A percentile compares a stretch with the other conserved stretches of the same genome.
Evolutionary conservation across 1,139 yeast species (phyloP).

Genomic region (Nakaseomyces bracarensis): DNA sequence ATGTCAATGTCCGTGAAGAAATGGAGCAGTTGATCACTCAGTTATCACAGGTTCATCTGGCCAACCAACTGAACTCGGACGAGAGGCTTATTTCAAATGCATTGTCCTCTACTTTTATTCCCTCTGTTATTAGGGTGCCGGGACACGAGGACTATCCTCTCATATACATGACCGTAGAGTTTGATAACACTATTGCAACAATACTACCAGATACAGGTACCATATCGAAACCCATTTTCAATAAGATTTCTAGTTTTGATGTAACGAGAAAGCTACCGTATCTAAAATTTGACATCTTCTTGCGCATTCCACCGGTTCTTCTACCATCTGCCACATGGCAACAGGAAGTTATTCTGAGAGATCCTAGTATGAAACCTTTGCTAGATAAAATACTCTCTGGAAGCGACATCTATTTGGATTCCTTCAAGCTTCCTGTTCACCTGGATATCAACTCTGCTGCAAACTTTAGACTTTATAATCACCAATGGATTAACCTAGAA

Average conservation of each 20-base stretch:
- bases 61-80: slow-evolving; percentile 24
- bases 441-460: slow-evolving; percentile 36
- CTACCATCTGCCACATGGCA: slow-evolving; percentile 41
- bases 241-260: slow-evolving; percentile 85
- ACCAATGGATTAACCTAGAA: slow-evolving; percentile 38
- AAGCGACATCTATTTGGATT: slow-evolving; percentile 37
- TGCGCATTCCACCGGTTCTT: slow-evolving; percentile 63
- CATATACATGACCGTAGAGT: slow-evolving; percentile 63
- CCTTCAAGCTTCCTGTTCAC: slow-evolving; percentile 32
- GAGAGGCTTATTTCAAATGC: slow-evolving; percentile 28
- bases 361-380: slow-evolving; percentile 31
- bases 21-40: slow-evolving; percentile 26
- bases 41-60: slow-evolving; percentile 22
- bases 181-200: slow-evolving; percentile 75
- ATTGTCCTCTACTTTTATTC: slow-evolving; percentile 39
- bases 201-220: slow-evolving; percentile 74
- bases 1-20: slow-evolving; percentile 13
- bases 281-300: slow-evolving; percentile 62
- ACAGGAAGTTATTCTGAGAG: slow-evolving; percentile 22
- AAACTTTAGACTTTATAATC: slow-evolving; percentile 38
- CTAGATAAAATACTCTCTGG: slow-evolving; percentile 32
- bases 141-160: slow-evolving; percentile 42
- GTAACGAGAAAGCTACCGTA: slow-evolving; percentile 58
- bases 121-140: slow-evolving; percentile 61
- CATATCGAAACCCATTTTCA: slow-evolving; percentile 59